Evolutionary conservation across 176 grass and related monocot species (phyloP).

Genomic region (Carex parvula): DNA sequence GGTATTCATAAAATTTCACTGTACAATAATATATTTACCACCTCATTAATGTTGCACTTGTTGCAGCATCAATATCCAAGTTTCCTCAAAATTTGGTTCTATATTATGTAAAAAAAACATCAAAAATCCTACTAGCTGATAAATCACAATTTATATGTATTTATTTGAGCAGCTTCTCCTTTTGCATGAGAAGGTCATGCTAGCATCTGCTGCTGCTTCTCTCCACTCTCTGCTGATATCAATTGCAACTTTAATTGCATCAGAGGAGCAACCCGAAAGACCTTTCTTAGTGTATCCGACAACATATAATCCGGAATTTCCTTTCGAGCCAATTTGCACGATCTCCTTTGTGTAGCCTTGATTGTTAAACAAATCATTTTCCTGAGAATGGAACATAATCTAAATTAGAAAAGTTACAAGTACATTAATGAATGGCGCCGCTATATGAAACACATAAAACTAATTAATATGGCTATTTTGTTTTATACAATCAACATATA

Average conservation of each 20-base stretch:
- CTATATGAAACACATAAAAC: neutral
- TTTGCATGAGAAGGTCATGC: neutral
- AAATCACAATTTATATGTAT: neutral
- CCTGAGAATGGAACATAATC: neutral
- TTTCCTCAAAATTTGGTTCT: conserved; percentile 17
- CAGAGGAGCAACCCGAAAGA: conserved; percentile 59
- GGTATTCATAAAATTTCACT: neutral
- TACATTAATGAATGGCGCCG: neutral
- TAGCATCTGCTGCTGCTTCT: conserved; percentile 25
- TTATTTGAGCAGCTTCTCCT: neutral
- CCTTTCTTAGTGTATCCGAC: conserved; percentile 79
- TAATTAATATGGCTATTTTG: neutral
- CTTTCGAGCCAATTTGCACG: conserved; percentile 52
- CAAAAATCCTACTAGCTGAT: neutral
- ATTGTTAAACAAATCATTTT: conserved; percentile 34
- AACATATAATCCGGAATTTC: conserved; percentile 52
- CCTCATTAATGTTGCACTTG: neutral
- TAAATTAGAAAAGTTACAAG: neutral
- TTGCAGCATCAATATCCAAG: conserved; percentile 18
- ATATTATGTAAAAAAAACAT: neutral
- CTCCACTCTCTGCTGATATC: conserved; percentile 63
- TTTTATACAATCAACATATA: neutral
- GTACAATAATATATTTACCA: neutral
- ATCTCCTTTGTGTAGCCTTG: conserved; percentile 34
- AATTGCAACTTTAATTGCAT: conserved; percentile 55